Conservation (phyloP, 345 rosid genomes). For the Pistacia integerrima region DNA sequence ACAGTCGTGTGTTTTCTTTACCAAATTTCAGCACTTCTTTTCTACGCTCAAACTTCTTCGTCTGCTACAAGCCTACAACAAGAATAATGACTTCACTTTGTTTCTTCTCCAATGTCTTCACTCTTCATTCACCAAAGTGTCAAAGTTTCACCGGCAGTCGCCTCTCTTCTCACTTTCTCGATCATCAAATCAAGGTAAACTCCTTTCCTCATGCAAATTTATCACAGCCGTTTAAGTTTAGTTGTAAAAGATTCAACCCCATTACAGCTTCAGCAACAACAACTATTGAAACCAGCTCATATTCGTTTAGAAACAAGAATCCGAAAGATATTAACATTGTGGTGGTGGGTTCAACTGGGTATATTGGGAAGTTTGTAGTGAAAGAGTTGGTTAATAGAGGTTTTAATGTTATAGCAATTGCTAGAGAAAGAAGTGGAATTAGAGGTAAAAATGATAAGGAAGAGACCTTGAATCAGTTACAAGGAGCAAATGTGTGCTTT, state of each 20-base stretch:
- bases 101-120: conserved; percentile 46
- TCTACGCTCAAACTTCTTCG: not conserved
- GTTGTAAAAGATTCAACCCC: conserved; percentile 34
- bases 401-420: conserved; percentile 76
- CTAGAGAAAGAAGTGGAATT: conserved; percentile 86
- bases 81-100: conserved; percentile 42
- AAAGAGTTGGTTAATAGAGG: conserved; percentile 75
- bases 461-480: conserved; percentile 56
- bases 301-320: conserved; percentile 63
- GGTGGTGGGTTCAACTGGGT: conserved; percentile 92
- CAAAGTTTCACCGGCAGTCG: conserved; percentile 34
- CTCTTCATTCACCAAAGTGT: conserved; percentile 33
- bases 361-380: conserved; percentile 88
- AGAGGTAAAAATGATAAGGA: conserved; percentile 66
- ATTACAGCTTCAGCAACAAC: conserved; percentile 45
- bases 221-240: conserved; percentile 26
- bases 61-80: not conserved
- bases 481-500: conserved; percentile 75
- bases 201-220: conserved; percentile 32
- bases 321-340: conserved; percentile 67
- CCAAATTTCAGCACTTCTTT: not conserved
- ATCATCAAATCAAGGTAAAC: conserved; percentile 60
- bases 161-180: conserved; percentile 40
- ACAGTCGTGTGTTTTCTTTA: not conserved
- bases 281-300: conserved; percentile 27